A percentile compares a stretch with the other conserved stretches of the same genome.
Evolutionary conservation across 495 filamentous ascomycete genomes (phyloP).

Genomic region (Penicillium arizonense): DNA sequence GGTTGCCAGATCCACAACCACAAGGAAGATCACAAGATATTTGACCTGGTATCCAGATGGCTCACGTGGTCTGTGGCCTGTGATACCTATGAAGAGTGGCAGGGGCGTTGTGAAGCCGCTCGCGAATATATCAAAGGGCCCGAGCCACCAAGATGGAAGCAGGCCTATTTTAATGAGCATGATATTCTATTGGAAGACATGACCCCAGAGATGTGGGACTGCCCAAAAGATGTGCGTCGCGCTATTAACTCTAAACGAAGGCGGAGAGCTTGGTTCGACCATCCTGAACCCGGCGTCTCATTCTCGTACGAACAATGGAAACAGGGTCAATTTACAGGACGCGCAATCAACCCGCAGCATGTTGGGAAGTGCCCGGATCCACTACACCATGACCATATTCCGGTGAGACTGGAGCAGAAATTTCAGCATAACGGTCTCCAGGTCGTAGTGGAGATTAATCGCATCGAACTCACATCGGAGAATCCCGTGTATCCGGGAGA

Average conservation of each 20-base stretch:
- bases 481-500: not conserved
- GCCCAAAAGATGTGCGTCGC: not conserved
- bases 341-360: not conserved
- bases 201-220: not conserved
- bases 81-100: not conserved
- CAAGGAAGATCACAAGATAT: not conserved
- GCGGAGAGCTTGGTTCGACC: not conserved
- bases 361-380: not conserved
- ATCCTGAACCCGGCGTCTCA: not conserved
- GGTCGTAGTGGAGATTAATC: not conserved
- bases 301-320: not conserved
- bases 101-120: not conserved
- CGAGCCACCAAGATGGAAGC: not conserved
- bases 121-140: not conserved
- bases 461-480: slow-evolving; percentile 2
- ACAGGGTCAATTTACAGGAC: not conserved
- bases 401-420: not conserved
- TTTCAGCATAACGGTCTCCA: not conserved
- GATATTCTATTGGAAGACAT: not conserved
- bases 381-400: not conserved
- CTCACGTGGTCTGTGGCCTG: not conserved
- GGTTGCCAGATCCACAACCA: not conserved
- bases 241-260: not conserved
- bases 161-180: not conserved
- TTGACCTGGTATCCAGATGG: not conserved